Evolutionary conservation across 1,284 basidiomycete genomes (phyloP).

Genomic region (Apiotrichum montevideense): DNA sequence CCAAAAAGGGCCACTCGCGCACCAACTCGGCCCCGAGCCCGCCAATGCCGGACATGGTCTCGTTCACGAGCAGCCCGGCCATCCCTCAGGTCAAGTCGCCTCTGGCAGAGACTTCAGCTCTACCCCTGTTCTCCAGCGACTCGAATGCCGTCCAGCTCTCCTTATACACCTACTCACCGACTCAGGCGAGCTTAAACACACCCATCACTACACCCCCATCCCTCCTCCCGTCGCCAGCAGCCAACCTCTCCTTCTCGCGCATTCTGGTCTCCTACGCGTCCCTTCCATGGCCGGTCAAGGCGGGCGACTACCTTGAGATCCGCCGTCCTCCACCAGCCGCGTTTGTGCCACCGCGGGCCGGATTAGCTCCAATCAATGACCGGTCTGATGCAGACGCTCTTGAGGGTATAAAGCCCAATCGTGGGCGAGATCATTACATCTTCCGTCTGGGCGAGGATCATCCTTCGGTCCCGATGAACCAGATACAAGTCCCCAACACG

Average conservation of each 20-base stretch:
- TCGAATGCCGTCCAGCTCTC: conserved; percentile 19
- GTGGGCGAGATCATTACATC: conserved; percentile 38
- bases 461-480: conserved; percentile 30
- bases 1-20: conserved; percentile 16
- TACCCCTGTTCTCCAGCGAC: not conserved
- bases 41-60: conserved; percentile 16
- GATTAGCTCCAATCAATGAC: not conserved
- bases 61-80: conserved; percentile 20
- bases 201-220: not conserved
- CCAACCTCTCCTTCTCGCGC: conserved; percentile 19
- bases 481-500: conserved; percentile 40
- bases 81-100: not conserved
- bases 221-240: conserved; percentile 3
- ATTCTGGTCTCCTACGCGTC: conserved; percentile 32
- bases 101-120: not conserved
- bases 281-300: conserved; percentile 31
- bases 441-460: conserved; percentile 36
- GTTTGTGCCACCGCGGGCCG: not conserved
- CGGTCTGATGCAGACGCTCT: conserved; percentile 27
- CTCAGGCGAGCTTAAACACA: not conserved
- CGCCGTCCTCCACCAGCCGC: conserved; percentile 14
- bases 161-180: conserved; percentile 38
- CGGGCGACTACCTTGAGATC: conserved; percentile 41
- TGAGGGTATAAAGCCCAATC: conserved; percentile 26
- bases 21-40: conserved; percentile 26